Base-by-base conservation (phyloP, 306 rosid genomes). In the Cucumis melo region DNA sequence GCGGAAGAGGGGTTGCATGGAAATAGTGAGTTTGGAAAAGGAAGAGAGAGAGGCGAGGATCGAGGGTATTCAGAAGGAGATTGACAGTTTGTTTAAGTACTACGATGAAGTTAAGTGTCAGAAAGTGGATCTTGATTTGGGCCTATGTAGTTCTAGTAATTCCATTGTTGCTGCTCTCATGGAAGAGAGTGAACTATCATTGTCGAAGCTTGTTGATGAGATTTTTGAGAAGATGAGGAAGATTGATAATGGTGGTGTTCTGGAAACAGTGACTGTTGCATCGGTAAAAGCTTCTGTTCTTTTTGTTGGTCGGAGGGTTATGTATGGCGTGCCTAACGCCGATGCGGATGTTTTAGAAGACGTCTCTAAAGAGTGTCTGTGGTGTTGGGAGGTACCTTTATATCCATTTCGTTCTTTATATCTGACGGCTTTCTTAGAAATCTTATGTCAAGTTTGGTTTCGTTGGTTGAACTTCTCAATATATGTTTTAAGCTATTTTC, bases 341-440 rank as follows among this genome's bases (percentile, higher is more conserved):
- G 93, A 94, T 70, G 99, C 99, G 13, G 99, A 94, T 88, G 85
- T 94, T 6, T 74, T 94, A 65, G 97, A 92, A 81, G 99, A 94
- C 50, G 83, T 83, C 15, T 89, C 97, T 0, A 82, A 86, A 17
- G 84, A 88, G 1, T 90, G 96, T 42, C 91, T 94, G 7, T 94
- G 99, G 99, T 94, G 99, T 77, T 94, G 99, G 99, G 97, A 94
- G 99, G 99, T 94, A 76, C 78, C 46, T 76, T 75, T 16, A 15
- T 12, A 55, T 5, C 63, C n/a, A 73, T 13, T 10, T 23, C 24
- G 78, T 67, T 70, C 57, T 23, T 44, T 46, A 23, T 46, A 8
- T 24, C 32, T 44, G 7, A 6, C 2, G 53, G 16, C 53, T 46
- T 46, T 46, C 53, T 46, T 3, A 46, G 16, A 46, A 46, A 46